A percentile compares a stretch with the other conserved stretches of the same genome.
Evolutionary conservation across 1,284 basidiomycete species (phyloP).

Genomic region (Spongispora temasekensis): DNA sequence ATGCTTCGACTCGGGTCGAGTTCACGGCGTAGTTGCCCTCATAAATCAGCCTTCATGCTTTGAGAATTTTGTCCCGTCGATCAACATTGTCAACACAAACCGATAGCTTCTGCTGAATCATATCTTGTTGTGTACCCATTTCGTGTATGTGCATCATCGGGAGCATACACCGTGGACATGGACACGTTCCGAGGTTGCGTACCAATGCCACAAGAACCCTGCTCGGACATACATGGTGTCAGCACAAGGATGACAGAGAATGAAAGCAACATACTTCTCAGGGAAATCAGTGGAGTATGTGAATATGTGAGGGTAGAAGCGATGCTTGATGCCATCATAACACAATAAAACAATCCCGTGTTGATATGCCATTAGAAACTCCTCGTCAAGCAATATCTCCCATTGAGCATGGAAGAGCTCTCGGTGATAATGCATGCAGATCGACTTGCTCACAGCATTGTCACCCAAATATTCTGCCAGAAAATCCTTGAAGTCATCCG

Average conservation of each 20-base stretch:
- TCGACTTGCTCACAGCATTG: not conserved
- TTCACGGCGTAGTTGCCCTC: conserved; percentile 13
- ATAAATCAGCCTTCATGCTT: conserved; percentile 16
- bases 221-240: not conserved
- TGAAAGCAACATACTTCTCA: conserved; percentile 26
- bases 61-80: conserved; percentile 5
- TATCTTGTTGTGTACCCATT: conserved; percentile 8
- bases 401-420: conserved; percentile 26
- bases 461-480: not conserved
- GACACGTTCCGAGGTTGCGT: conserved; percentile 28
- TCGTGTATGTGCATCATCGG: conserved; percentile 7
- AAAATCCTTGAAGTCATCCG: conserved; percentile 15
- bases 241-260: not conserved
- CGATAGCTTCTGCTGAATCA: not conserved
- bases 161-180: conserved; percentile 37
- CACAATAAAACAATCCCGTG: conserved; percentile 22
- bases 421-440: conserved; percentile 18
- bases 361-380: conserved; percentile 15
- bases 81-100: not conserved
- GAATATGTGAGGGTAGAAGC: conserved; percentile 24
- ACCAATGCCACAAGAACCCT: conserved; percentile 33
- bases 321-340: conserved; percentile 16
- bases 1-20: conserved; percentile 6
- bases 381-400: conserved; percentile 7
- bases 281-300: conserved; percentile 33